Conservation (phyloP, 2,329 filamentous ascomycete genomes). For the Penicillium fuscoglaucum region DNA sequence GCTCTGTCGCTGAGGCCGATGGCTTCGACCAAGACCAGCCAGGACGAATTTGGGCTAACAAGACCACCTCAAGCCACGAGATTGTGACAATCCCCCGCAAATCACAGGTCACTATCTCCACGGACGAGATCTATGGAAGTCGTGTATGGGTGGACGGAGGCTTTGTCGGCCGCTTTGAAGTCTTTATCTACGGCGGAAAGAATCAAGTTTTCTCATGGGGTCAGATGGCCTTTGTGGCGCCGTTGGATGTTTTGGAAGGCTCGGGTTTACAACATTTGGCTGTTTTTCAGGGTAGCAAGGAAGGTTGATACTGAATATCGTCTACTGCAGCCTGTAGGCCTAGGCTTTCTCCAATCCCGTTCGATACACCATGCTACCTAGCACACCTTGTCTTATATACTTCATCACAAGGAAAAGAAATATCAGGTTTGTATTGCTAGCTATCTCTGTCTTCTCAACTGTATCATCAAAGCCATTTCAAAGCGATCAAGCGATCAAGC, state of each 20-base stretch:
- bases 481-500: background rate
- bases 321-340: background rate
- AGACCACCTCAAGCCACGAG: slow-evolving; percentile 48
- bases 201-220: slow-evolving; percentile 57
- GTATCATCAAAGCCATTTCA: background rate
- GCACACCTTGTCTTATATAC: background rate
- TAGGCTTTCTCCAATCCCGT: no score
- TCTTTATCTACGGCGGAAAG: slow-evolving; percentile 55
- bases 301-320: background rate
- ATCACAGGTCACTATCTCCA: slow-evolving; percentile 44
- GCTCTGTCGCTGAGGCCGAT: slow-evolving; percentile 45
- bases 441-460: background rate
- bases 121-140: slow-evolving; percentile 49
- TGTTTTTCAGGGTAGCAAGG: slow-evolving; percentile 2
- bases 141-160: slow-evolving; percentile 50
- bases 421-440: background rate
- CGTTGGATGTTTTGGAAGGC: slow-evolving; percentile 37
- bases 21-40: slow-evolving; percentile 51
- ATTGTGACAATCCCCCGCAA: slow-evolving; percentile 39
- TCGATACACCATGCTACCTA: background rate
- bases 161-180: slow-evolving; percentile 55
- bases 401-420: background rate
- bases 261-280: slow-evolving; percentile 10
- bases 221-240: slow-evolving; percentile 59
- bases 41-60: slow-evolving; percentile 56